Evolutionary conservation across 768 basidiomycete species (phyloP).

Genomic region (Termitomyces sp.): DNA sequence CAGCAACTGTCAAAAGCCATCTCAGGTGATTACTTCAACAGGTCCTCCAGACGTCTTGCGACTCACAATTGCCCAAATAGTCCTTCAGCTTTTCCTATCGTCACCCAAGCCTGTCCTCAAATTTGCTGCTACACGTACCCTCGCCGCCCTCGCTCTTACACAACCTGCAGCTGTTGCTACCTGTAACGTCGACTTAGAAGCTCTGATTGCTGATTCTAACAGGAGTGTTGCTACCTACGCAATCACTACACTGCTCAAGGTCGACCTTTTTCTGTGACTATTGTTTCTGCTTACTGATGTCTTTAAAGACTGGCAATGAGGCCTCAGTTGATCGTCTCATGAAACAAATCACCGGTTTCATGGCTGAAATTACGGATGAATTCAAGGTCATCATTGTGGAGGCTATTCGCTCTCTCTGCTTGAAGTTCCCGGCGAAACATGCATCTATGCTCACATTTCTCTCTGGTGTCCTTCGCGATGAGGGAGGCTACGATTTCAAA

Average conservation of each 20-base stretch:
- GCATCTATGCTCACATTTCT: constrained; percentile 96
- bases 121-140: constrained; percentile 94
- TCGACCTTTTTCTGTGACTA: constrained; percentile 19
- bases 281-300: constrained; percentile 1
- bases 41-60: neutral
- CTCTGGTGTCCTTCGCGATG: constrained; percentile 93
- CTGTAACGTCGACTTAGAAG: constrained; percentile 96
- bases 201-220: constrained; percentile 92
- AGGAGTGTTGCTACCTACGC: constrained; percentile 97
- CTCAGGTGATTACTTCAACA: constrained; percentile 56
- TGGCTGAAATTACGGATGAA: constrained; percentile 99
- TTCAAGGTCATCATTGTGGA: constrained; percentile 99
- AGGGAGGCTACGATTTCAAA: constrained; percentile 99
- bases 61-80: constrained; percentile 32
- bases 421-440: constrained; percentile 98
- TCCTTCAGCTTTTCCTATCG: constrained; percentile 92
- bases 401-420: constrained; percentile 94
- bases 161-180: constrained; percentile 84
- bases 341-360: constrained; percentile 98
- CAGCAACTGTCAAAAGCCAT: constrained; percentile 83
- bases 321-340: constrained; percentile 98
- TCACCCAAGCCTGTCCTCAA: constrained; percentile 94
- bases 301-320: constrained; percentile 87
- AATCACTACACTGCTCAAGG: constrained; percentile 97
- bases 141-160: constrained; percentile 81